Base-by-base conservation (phyloP, 129 eudicot genomes). In the Escallonia herrerae region DNA sequence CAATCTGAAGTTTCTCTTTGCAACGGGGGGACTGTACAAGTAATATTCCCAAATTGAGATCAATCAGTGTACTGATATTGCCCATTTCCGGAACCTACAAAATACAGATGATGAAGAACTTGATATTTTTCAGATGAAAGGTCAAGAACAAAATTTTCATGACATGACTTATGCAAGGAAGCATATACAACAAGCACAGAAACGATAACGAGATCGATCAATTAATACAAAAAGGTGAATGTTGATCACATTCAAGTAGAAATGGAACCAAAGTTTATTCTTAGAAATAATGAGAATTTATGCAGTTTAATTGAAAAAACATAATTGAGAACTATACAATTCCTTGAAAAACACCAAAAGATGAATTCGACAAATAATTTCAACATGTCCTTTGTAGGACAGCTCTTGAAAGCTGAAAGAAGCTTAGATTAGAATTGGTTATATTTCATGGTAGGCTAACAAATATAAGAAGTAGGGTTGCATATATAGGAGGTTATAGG, bases 21-120 rank as follows among this genome's bases (percentile, higher is more conserved):
- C 95, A 93, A 58, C 76, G 82, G 2, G 95, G 91, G 41, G 98
- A 88, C 73, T 83, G 82, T 8, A 86, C 90, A 58, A 75, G 45
- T 70, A 93, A 83, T 57, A 76, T 62, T 64, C 91, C 95, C 60
- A 70, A 62, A 67, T 83, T 70, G 63, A 88, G 96, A 81, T 93
- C 90, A 64, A 93, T 80, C 76, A 76, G 72, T 60, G 98, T 81
- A 42, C 75, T 70, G 63, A 93, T 86, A 58, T 74, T 72, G 75
- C 82, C 69, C 95, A 93, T 81, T 66, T 93, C 95, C 42, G 95
- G 95, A 71, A 83, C 98, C 98, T 93, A 67, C 64, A 72, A 40
- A 62, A 53, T 68, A 59, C 33, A 71, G 55, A 69, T 33, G 6
- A 64, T 40, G 69, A 15, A 69, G 54, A 68, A 33, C 47, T 43